Evolutionary conservation across 176 grass and related monocot genomes (phyloP), one percentile per base, ranked within the genome.

Genomic region (Hordeum marinum): DNA sequence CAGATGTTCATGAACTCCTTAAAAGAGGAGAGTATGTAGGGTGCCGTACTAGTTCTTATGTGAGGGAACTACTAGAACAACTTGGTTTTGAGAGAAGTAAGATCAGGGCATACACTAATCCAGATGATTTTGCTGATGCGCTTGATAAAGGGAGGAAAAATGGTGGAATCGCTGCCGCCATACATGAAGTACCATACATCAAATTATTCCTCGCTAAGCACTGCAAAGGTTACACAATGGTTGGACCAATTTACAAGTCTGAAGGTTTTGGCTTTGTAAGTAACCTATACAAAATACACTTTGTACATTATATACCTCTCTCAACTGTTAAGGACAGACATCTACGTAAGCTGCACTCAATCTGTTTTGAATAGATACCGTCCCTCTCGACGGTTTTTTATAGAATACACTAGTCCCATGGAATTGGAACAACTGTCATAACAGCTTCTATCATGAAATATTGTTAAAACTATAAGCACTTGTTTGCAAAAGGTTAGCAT

Each of bases 241-340:
- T 93, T 64, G 91, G 81, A 86, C 91, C 88, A 25, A 93, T 93
- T 63, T 93, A 90, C 71, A 90, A 93, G 76, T 85, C 77, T 76
- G 65, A 55, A 72, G 91, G 91, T 4, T 90, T 90, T 48, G 91
- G 85, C 72, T 90, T 93, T 85, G 91, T 93, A 87, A 90, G 88
- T 87, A 69, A 3, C 11, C 63, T 48, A 9, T 20, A 78, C 64
- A 21, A 25, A 4, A 78, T 61, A 26, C 75, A 10, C 37, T 37
- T 39, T 35, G 31, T n/a, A 52, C 27, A 11, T 20, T 74, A 27
- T 50, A 52, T 74, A 11, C 15, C 48, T 50, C 6, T 24, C 25
- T 72, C 8, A 36, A 67, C 15, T 21, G 11, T 72, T 26, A 60
- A 75, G 25, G 17, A 17, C 26, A 40, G 1, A 15, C 48, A 52